phyloP scores from a whole-genome alignment of 345 rosid genomes.

The Sisymbrium irio region DNA sequence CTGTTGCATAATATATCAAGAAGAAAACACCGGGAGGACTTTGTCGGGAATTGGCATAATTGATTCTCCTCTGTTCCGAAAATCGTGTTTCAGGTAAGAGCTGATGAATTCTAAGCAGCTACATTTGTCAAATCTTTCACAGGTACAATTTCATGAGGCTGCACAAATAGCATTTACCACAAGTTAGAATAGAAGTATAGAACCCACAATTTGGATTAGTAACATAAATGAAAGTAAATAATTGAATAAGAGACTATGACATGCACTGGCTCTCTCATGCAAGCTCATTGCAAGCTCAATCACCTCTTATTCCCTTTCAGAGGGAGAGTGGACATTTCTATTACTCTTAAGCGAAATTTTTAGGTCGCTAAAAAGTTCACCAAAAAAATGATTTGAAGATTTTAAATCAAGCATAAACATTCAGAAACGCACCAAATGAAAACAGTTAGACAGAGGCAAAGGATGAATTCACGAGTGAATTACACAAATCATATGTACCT shows the following conservation, averaged over 20 bases:
- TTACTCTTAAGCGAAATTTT: no score
- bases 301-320: neutral
- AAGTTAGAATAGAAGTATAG: slow-evolving; percentile 33
- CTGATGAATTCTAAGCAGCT: slow-evolving; percentile 22
- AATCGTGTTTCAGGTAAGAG: neutral
- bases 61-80: neutral
- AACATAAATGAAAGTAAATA: neutral
- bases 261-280: neutral
- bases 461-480: neutral
- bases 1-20: neutral
- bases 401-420: neutral
- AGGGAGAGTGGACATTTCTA: neutral
- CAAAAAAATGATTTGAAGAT: neutral
- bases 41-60: neutral
- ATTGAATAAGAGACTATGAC: neutral
- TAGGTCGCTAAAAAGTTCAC: neutral
- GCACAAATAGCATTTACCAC: slow-evolving; percentile 9
- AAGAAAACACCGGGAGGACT: slow-evolving; percentile 1
- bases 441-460: neutral
- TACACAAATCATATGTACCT: slow-evolving; percentile 38
- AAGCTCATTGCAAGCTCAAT: neutral
- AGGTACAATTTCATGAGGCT: slow-evolving; percentile 33
- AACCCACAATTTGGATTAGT: neutral
- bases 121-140: slow-evolving; percentile 37
- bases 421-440: neutral